Evolutionary conservation across 257 asterid species (phyloP).

Genomic region (Capsicum pubescens): DNA sequence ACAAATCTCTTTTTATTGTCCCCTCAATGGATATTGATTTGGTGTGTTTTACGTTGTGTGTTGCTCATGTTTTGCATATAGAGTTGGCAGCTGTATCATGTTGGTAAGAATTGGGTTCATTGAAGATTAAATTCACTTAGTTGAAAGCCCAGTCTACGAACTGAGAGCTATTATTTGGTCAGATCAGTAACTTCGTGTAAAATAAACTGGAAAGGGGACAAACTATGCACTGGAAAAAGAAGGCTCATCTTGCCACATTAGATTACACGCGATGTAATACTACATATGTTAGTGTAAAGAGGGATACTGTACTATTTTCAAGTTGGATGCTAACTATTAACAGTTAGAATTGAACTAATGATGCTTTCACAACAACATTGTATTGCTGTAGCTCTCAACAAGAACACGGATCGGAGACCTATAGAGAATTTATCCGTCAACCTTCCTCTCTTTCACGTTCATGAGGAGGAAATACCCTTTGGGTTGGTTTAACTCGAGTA

Average conservation of each 20-base stretch:
- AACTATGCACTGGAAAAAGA: not conserved
- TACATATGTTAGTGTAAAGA: conserved; percentile 24
- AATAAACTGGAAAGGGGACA: not conserved
- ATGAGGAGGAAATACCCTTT: not conserved
- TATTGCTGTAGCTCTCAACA: not conserved
- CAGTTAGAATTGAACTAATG: conserved; percentile 25
- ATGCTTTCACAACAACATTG: conserved; percentile 16
- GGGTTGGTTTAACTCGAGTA: not conserved
- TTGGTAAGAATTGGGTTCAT: too few relatives aligned
- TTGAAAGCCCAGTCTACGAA: too few relatives aligned
- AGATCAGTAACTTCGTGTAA: not conserved
- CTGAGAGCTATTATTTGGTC: not conserved
- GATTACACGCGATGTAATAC: not conserved
- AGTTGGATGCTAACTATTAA: conserved; percentile 26
- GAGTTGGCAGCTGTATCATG: too few relatives aligned
- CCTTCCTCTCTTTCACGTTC: not conserved
- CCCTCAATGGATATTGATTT: not conserved
- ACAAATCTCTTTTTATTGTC: too few relatives aligned
- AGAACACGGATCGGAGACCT: not conserved
- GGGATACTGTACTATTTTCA: conserved; percentile 15
- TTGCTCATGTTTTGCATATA: not conserved
- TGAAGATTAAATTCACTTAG: too few relatives aligned
- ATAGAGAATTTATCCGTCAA: not conserved
- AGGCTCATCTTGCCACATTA: not conserved
- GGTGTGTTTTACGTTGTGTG: not conserved